Evolutionary conservation across 768 basidiomycete species (phyloP).

Genomic region (Panus rudis): DNA sequence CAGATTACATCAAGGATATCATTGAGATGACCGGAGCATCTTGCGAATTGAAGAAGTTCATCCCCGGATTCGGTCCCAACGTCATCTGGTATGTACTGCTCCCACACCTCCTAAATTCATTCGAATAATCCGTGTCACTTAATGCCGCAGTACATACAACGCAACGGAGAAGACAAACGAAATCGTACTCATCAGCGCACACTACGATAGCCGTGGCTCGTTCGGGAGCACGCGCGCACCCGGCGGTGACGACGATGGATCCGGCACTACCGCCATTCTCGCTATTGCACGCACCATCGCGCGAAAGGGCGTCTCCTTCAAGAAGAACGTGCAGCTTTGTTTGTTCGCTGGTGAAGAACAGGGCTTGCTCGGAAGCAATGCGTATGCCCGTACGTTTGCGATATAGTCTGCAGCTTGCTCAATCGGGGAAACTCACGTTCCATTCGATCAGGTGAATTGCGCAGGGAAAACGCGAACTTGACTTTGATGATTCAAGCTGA

Average conservation of each 20-base stretch:
- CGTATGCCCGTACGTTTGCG: conserved; percentile 63
- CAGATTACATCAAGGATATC: conserved; percentile 64
- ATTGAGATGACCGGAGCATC: conserved; percentile 72
- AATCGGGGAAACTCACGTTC: background rate
- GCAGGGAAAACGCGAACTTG: conserved; percentile 52
- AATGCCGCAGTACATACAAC: conserved; percentile 44
- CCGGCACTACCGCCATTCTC: conserved; percentile 64
- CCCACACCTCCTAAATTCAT: background rate
- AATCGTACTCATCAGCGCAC: conserved; percentile 71
- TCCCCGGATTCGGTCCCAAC: conserved; percentile 74
- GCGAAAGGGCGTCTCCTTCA: conserved; percentile 60
- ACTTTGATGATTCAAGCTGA: conserved; percentile 87
- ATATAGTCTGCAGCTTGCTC: background rate
- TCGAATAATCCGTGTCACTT: background rate
- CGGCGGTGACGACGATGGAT: conserved; percentile 60
- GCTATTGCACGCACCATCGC: conserved; percentile 73
- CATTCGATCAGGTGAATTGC: conserved; percentile 44
- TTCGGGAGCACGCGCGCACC: conserved; percentile 71
- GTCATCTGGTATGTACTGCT: conserved; percentile 63
- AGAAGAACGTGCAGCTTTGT: conserved; percentile 70
- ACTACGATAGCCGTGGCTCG: conserved; percentile 88
- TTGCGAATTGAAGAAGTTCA: conserved; percentile 63
- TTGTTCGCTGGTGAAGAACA: conserved; percentile 93
- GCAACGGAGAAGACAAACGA: conserved; percentile 49
- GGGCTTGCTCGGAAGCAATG: conserved; percentile 70